Evolutionary conservation across 163 green algal genomes (phyloP).

Genomic region (Chlorella variabilis): DNA sequence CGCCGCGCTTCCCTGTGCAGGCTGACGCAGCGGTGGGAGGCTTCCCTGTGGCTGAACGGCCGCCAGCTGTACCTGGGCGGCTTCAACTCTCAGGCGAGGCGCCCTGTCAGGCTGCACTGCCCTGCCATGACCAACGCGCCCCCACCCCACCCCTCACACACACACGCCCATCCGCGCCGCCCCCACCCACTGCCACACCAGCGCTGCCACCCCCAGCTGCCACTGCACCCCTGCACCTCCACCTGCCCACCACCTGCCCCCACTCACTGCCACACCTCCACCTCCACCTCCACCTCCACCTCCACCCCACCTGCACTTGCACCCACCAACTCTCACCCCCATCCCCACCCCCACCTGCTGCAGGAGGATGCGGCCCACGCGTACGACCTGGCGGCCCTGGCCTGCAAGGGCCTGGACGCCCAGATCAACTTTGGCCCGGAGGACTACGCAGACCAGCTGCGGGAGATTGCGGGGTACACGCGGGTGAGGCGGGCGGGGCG

Average conservation of each 20-base stretch:
- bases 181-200: too few species aligned
- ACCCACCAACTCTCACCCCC: too few species aligned
- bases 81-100: slow-evolving; percentile 57
- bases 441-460: slow-evolving; percentile 53
- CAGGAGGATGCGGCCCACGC: slow-evolving; percentile 61
- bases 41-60: slow-evolving; percentile 72
- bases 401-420: slow-evolving; percentile 65
- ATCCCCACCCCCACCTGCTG: too few species aligned
- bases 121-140: too few species aligned
- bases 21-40: slow-evolving; percentile 79
- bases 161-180: too few species aligned
- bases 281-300: too few species aligned
- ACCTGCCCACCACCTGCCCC: neutral
- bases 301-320: too few species aligned
- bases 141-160: neutral
- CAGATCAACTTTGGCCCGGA: slow-evolving; percentile 58
- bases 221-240: too few species aligned
- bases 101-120: too few species aligned
- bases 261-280: too few species aligned
- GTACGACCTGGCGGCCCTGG: slow-evolving; percentile 76
- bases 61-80: slow-evolving; percentile 80
- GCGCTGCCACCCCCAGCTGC: neutral
- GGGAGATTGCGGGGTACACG: slow-evolving; percentile 39
- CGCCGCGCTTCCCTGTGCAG: slow-evolving; percentile 34
- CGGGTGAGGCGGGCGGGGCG: slow-evolving; percentile 19